A percentile compares a stretch with the other conserved stretches of the same genome.
Evolutionary conservation across 2,329 filamentous ascomycete species (phyloP).

Genomic region (Neoscytalidium dimidiatum): DNA sequence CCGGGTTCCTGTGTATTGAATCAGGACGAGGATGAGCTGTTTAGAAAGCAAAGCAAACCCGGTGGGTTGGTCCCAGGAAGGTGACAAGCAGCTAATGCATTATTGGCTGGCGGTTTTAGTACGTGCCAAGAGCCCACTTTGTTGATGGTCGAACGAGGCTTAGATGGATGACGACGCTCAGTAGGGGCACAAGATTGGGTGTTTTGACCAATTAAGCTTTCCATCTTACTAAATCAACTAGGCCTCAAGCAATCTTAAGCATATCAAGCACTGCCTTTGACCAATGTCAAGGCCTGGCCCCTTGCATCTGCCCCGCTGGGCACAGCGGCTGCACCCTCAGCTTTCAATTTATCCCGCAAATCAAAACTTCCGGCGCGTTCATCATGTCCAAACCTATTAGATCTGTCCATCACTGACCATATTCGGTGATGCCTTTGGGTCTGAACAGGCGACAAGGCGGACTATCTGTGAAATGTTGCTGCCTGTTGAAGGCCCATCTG

Average conservation of each 20-base stretch:
- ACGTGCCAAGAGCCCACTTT: not conserved
- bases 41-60: too few relatives aligned
- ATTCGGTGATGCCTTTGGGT: too few relatives aligned
- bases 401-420: too few relatives aligned
- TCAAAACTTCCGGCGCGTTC: too few relatives aligned
- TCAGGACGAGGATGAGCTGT: too few relatives aligned
- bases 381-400: too few relatives aligned
- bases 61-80: too few relatives aligned
- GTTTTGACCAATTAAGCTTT: constrained; percentile 44
- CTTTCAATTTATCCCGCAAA: not conserved
- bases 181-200: not conserved
- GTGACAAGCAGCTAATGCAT: not conserved
- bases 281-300: too few relatives aligned
- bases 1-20: too few relatives aligned
- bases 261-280: not conserved
- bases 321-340: not conserved
- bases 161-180: not conserved
- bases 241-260: not conserved
- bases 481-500: not conserved
- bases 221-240: not conserved
- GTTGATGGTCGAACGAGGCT: not conserved
- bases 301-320: not conserved
- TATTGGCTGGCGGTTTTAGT: not conserved
- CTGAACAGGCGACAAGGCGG: not conserved
- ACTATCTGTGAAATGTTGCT: not conserved